phyloP scores from a whole-genome alignment of 352 stramenopile species.

The Phytopythium sindhum region DNA sequence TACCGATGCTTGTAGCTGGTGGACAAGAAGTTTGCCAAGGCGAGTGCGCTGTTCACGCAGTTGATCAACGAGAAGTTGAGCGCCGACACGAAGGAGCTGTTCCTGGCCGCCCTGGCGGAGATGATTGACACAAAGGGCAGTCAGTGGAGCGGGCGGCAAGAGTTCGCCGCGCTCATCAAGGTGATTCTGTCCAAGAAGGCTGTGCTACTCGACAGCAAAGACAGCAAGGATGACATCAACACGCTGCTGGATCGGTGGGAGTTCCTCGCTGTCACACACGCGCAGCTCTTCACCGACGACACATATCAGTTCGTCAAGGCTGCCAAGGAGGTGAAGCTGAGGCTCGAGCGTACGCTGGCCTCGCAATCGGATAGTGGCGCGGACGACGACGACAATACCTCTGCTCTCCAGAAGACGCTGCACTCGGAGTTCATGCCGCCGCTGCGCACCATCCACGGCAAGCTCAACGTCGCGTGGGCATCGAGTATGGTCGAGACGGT shows the following conservation, averaged over 20 bases:
- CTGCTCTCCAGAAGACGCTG: conserved; percentile 11
- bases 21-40: conserved; percentile 77
- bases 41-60: conserved; percentile 47
- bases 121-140: conserved; percentile 39
- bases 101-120: conserved; percentile 41
- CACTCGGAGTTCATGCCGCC: conserved; percentile 52
- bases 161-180: conserved; percentile 51
- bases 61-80: conserved; percentile 45
- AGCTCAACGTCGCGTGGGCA: conserved; percentile 50
- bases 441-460: conserved; percentile 55
- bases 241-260: conserved; percentile 41
- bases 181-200: conserved; percentile 33
- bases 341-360: conserved; percentile 33
- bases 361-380: background rate
- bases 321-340: conserved; percentile 52
- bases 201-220: conserved; percentile 17
- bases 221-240: conserved; percentile 8
- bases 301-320: conserved; percentile 78
- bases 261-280: conserved; percentile 54
- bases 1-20: conserved; percentile 30
- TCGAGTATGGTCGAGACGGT: conserved; percentile 60
- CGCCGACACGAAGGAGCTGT: conserved; percentile 29
- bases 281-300: conserved; percentile 76
- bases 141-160: conserved; percentile 44
- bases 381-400: background rate